Evolutionary conservation across 208 protist species (phyloP).

Genomic region (Perkinsela sp.): DNA sequence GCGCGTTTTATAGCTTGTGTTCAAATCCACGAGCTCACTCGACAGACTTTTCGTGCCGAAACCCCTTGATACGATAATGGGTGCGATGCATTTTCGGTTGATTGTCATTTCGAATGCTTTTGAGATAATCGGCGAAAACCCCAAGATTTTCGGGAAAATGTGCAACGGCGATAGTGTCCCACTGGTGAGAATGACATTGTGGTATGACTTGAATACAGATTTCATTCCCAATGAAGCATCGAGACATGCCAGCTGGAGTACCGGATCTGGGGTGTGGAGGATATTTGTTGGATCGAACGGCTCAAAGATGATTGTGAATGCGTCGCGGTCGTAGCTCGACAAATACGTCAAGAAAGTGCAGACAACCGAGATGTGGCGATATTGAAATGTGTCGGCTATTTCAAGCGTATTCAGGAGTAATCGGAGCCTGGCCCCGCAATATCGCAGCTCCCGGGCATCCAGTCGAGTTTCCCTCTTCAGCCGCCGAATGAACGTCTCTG

Average conservation of each 20-base stretch:
- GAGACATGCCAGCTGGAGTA: slow-evolving; percentile 67
- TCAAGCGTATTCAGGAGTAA: slow-evolving; percentile 81
- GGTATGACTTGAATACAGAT: slow-evolving; percentile 72
- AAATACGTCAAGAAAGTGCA: slow-evolving; percentile 81
- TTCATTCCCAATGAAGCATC: slow-evolving; percentile 89
- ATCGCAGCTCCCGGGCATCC: slow-evolving; percentile 44
- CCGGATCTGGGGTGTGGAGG: slow-evolving; percentile 45
- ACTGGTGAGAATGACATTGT: slow-evolving; percentile 86
- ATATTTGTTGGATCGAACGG: slow-evolving; percentile 61
- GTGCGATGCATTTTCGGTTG: slow-evolving; percentile 73
- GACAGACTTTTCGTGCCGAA: slow-evolving; percentile 56
- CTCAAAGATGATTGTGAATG: slow-evolving; percentile 80
- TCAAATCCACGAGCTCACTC: slow-evolving; percentile 27
- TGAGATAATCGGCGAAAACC: slow-evolving; percentile 69
- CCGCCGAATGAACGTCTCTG: slow-evolving; percentile 50
- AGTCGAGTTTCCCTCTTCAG: slow-evolving; percentile 52
- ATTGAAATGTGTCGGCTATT: slow-evolving; percentile 71
- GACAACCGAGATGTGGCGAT: slow-evolving; percentile 56
- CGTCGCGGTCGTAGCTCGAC: slow-evolving; percentile 51
- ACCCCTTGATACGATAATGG: slow-evolving; percentile 64
- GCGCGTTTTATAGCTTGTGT: slow-evolving; percentile 58
- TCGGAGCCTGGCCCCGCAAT: slow-evolving; percentile 57
- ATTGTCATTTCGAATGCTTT: slow-evolving; percentile 81
- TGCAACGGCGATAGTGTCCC: slow-evolving; percentile 89
- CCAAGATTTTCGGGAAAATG: slow-evolving; percentile 93